These are phyloP conservation scores for Xylaria flabelliformis DNA, from an alignment of 495 filamentous ascomycete genomes.

Conservation along the genomic window DNA sequence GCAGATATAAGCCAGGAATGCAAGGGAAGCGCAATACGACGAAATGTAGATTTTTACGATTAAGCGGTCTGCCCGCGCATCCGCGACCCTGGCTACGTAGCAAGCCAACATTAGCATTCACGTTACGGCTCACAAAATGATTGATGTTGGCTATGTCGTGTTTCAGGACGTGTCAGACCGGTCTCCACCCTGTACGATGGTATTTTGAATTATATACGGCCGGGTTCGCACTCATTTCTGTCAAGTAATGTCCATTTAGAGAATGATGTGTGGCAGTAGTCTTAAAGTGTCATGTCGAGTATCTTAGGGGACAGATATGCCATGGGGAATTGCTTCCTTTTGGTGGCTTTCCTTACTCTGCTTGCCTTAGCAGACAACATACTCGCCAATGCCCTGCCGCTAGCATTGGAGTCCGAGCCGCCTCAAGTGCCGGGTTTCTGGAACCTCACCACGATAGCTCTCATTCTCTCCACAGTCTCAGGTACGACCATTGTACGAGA, in stretches of 20 bases:
- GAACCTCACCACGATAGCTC: not conserved
- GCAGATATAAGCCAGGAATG: not conserved
- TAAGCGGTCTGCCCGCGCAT: not conserved
- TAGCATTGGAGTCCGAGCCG: not conserved
- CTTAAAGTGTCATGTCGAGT: not conserved
- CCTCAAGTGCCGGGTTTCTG: constrained; percentile 1
- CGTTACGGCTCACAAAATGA: not conserved
- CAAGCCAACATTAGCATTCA: not conserved
- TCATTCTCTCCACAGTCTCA: constrained; percentile 6
- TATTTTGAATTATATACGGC: not conserved
- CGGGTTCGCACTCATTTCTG: not conserved
- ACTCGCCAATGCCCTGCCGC: not conserved
- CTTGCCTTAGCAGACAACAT: not conserved
- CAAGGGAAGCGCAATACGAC: not conserved
- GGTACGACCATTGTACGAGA: not conserved
- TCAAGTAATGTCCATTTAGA: not conserved
- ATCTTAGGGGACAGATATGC: not conserved
- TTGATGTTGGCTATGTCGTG: not conserved
- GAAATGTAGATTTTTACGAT: not conserved
- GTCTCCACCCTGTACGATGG: not conserved
- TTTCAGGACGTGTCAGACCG: not conserved
- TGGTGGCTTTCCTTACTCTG: not conserved
- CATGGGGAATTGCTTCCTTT: not conserved
- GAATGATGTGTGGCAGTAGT: not conserved
- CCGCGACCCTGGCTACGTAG: not conserved